These are phyloP conservation scores for Evernia prunastri DNA, from an alignment of 495 filamentous ascomycete genomes.

Conservation along the genomic window DNA sequence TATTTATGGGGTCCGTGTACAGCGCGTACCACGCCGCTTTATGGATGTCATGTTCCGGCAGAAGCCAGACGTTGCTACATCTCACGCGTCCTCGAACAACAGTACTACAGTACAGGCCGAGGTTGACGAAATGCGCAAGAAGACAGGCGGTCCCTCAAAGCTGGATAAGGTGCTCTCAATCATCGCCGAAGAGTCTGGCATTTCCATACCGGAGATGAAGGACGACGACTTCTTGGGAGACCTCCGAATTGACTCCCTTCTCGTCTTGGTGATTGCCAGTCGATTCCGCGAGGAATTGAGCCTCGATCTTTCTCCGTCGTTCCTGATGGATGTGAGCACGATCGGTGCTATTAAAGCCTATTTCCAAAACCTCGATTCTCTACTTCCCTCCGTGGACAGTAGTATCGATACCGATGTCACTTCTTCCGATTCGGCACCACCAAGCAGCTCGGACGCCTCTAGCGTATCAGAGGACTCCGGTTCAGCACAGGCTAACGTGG, in stretches of 20 bases:
- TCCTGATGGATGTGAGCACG: constrained; percentile 17
- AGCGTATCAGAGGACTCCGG: constrained; percentile 9
- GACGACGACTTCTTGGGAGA: constrained; percentile 51
- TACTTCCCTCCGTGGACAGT: constrained; percentile 21
- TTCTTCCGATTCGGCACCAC: constrained; percentile 15
- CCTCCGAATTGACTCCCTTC: constrained; percentile 55
- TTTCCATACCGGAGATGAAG: constrained; percentile 26
- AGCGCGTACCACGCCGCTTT: constrained; percentile 18
- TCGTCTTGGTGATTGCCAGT: constrained; percentile 49
- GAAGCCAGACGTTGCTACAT: constrained; percentile 6
- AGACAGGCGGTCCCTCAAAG: constrained; percentile 5
- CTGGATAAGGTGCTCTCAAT: constrained; percentile 41
- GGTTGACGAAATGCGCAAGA: not conserved
- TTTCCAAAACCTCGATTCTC: constrained; percentile 23
- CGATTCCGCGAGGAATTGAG: constrained; percentile 54
- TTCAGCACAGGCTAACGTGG: not conserved
- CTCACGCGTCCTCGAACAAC: not conserved
- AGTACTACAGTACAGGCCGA: not conserved
- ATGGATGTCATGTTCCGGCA: constrained; percentile 19
- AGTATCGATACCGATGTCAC: constrained; percentile 12
- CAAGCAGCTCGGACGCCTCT: constrained; percentile 25
- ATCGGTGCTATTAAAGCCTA: constrained; percentile 28
- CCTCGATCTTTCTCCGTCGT: constrained; percentile 34
- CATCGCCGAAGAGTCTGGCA: constrained; percentile 24
- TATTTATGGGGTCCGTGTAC: constrained; percentile 16